Evolutionary conservation across 225 moss, liverwort and hornwort genomes (phyloP).

Genomic region (Polytrichum commune): DNA sequence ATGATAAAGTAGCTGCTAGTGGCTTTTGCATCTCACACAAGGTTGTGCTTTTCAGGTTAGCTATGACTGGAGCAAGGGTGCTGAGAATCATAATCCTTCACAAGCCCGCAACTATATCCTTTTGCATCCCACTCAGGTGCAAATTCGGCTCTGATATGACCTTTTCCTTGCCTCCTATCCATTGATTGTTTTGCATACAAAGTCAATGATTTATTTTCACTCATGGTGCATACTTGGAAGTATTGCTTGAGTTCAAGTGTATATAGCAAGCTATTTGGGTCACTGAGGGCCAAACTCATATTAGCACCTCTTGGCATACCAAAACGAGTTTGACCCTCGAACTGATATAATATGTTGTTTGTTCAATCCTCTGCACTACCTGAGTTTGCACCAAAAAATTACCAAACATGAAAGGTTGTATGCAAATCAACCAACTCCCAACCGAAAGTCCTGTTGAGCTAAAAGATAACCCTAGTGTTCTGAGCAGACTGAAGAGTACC

Average conservation of each 20-base stretch:
- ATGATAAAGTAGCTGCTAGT: not conserved
- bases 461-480: not conserved
- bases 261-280: not conserved
- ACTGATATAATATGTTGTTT: too few relatives aligned
- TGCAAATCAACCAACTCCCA: too few relatives aligned
- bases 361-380: too few relatives aligned
- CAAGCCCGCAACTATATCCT: constrained; percentile 83
- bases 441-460: too few relatives aligned
- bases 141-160: not conserved
- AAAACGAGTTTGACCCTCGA: too few relatives aligned
- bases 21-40: constrained; percentile 4
- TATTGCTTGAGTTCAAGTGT: not conserved
- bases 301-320: too few relatives aligned
- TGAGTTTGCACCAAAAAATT: too few relatives aligned
- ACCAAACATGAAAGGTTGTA: too few relatives aligned
- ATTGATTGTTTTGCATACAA: too few relatives aligned
- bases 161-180: too few relatives aligned
- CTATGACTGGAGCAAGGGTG: constrained; percentile 99
- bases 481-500: not conserved
- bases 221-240: not conserved
- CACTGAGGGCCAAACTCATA: not conserved
- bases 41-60: constrained; percentile 46
- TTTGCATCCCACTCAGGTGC: constrained; percentile 87
- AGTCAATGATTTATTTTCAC: too few relatives aligned
- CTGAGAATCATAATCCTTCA: constrained; percentile 88